phyloP scores from a whole-genome alignment of 2,329 filamentous ascomycete species.

The Fusarium miscanthi region DNA sequence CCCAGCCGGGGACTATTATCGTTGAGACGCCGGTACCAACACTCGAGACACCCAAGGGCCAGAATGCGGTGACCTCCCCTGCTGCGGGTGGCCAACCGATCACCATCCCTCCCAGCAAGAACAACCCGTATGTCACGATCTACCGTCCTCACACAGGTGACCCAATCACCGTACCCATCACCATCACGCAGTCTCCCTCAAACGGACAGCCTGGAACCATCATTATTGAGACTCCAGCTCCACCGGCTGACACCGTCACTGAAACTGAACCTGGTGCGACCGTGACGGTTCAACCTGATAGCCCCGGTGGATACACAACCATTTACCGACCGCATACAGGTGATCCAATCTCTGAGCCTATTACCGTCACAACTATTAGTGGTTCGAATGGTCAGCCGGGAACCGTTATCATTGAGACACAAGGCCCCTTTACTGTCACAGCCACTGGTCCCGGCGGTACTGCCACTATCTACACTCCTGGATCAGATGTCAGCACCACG shows the following conservation, averaged over 20 bases:
- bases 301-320: constrained; percentile 13
- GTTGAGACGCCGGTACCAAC: constrained; percentile 28
- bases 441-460: constrained; percentile 13
- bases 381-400: constrained; percentile 29
- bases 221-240: constrained; percentile 28
- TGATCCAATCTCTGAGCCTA: constrained; percentile 17
- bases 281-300: constrained; percentile 19
- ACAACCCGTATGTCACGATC: constrained; percentile 31
- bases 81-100: constrained; percentile 9
- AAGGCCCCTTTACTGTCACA: constrained; percentile 22
- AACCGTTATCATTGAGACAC: constrained; percentile 34
- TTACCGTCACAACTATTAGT: constrained; percentile 26
- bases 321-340: constrained; percentile 29
- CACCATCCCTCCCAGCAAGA: constrained; percentile 28
- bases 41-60: constrained; percentile 20
- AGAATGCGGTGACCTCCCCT: constrained; percentile 17
- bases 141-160: constrained; percentile 27
- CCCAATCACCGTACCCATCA: constrained; percentile 31
- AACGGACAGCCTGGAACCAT: constrained; percentile 33
- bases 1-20: constrained; percentile 23
- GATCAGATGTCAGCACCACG: constrained; percentile 13
- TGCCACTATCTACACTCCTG: constrained; percentile 28
- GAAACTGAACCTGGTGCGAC: constrained; percentile 7
- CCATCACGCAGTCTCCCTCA: constrained; percentile 27
- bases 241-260: constrained; percentile 8